Percentiles rank a stretch among this genome's conserved stretches.
Evolutionary conservation across 305 asterid genomes (phyloP).

Genomic region (Fraxinus baroniana): DNA sequence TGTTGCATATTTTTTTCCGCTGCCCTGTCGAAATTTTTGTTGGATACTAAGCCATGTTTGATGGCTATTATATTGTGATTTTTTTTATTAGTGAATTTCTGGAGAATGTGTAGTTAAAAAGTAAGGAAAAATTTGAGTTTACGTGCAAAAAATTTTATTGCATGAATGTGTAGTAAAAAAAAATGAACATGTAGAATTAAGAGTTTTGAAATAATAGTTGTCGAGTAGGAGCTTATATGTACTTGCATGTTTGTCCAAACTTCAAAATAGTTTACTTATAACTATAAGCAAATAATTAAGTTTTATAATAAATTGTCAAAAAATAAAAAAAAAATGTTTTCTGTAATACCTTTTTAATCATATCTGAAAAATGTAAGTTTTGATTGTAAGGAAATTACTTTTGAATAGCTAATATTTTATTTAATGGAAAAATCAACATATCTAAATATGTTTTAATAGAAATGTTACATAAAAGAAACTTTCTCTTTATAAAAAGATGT

Average conservation of each 20-base stretch:
- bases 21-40: background rate
- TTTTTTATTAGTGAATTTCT: too few relatives aligned
- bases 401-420: background rate
- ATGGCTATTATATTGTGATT: too few relatives aligned
- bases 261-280: background rate
- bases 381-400: background rate
- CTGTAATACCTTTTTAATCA: too few relatives aligned
- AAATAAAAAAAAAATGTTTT: too few relatives aligned
- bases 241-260: background rate
- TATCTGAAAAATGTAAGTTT: background rate
- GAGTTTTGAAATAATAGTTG: too few relatives aligned
- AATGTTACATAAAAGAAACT: background rate
- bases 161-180: too few relatives aligned
- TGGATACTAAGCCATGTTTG: background rate
- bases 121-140: too few relatives aligned
- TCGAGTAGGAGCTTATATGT: background rate
- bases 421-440: background rate
- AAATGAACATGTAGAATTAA: too few relatives aligned
- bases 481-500: background rate
- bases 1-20: background rate
- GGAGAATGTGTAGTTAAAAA: too few relatives aligned
- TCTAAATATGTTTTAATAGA: background rate
- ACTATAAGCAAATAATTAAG: too few relatives aligned
- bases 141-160: too few relatives aligned
- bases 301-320: too few relatives aligned